Conservation (phyloP, 176 grass and related monocot genomes). For the Panicum miliaceum region DNA sequence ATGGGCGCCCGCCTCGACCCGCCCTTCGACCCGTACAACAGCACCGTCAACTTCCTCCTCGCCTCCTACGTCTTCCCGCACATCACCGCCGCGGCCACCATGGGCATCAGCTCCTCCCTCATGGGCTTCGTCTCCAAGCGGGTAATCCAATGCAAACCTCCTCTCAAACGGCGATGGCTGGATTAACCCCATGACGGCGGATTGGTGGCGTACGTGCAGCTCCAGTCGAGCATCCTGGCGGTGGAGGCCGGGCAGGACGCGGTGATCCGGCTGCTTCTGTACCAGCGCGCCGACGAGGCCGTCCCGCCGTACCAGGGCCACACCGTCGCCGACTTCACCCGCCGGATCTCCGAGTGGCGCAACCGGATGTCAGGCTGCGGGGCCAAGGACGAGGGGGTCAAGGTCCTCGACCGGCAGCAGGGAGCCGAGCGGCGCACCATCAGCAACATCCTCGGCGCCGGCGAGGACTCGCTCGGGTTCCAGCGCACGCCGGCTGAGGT, state of each 20-base stretch:
- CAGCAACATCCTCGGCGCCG: constrained; percentile 72
- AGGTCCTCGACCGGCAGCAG: constrained; percentile 43
- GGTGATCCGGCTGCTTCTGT: constrained; percentile 74
- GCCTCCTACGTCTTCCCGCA: constrained; percentile 85
- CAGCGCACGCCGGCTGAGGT: constrained; percentile 68
- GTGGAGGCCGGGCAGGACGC: constrained; percentile 88
- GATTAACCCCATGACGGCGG: not conserved
- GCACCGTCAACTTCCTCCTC: constrained; percentile 72
- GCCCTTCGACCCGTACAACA: constrained; percentile 68
- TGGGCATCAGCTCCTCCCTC: constrained; percentile 52
- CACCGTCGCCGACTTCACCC: constrained; percentile 76
- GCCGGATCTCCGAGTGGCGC: constrained; percentile 54
- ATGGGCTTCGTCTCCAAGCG: constrained; percentile 63
- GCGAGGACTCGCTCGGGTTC: constrained; percentile 65
- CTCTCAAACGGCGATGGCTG: not conserved
- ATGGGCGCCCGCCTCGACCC: constrained; percentile 70
- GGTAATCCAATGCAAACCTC: constrained; percentile 5
- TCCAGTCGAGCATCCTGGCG: constrained; percentile 64
- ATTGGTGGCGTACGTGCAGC: constrained; percentile 18
- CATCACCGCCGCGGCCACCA: constrained; percentile 57
- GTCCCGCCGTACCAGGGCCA: constrained; percentile 61
- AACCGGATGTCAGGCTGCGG: constrained; percentile 57
- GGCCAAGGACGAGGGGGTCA: constrained; percentile 73
- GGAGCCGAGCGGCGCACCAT: constrained; percentile 60
- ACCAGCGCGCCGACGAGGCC: constrained; percentile 56